These are phyloP conservation scores for Macadamia integrifolia DNA, from an alignment of 164 flowering plant species.

Conservation along the genomic window DNA sequence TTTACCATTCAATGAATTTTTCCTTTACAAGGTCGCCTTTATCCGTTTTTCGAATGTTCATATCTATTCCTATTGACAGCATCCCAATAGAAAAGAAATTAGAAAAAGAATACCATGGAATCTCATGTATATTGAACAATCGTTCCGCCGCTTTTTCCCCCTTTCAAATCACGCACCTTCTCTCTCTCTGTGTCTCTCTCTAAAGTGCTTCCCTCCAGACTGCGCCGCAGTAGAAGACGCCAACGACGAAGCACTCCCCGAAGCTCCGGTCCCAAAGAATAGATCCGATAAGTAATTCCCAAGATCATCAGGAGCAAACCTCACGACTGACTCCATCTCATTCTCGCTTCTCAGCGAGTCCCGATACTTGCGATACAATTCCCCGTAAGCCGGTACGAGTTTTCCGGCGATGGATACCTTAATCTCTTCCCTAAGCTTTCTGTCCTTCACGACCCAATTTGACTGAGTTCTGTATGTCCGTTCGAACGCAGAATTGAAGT, in stretches of 20 bases:
- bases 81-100: no score
- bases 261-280: conserved; percentile 19
- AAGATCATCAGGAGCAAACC: conserved; percentile 49
- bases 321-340: conserved; percentile 13
- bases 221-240: conserved; percentile 15
- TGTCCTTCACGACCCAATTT: conserved; percentile 35
- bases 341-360: conserved; percentile 13
- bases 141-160: no score
- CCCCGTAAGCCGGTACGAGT: conserved; percentile 32
- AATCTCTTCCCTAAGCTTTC: conserved; percentile 47
- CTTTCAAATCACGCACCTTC: no score
- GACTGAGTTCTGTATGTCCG: conserved; percentile 37
- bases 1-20: no score
- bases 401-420: conserved; percentile 35
- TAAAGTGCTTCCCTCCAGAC: not conserved
- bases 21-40: no score
- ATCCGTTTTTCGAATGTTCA: no score
- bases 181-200: no score
- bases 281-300: conserved; percentile 39
- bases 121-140: no score
- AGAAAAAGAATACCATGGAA: no score
- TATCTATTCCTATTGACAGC: no score
- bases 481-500: conserved; percentile 46
- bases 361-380: conserved; percentile 24
- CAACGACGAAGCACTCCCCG: conserved; percentile 14